Evolutionary conservation across 2,329 filamentous ascomycete species (phyloP), one percentile per base, ranked within the genome.

Genomic region (Fusarium armeniacum): DNA sequence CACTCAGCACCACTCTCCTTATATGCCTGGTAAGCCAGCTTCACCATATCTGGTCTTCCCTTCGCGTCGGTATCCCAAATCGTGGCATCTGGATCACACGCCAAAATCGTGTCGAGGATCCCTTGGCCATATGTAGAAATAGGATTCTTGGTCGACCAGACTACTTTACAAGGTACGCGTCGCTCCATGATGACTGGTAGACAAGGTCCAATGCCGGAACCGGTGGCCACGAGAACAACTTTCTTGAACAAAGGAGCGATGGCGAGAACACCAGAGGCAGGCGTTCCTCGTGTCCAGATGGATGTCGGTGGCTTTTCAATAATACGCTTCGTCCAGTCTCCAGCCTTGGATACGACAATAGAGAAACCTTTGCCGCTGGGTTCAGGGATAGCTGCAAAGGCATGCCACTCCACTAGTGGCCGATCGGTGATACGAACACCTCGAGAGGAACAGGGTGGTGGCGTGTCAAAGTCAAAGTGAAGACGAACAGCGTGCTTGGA

Each of bases 401-500:
- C 84, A 76, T 93, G 91, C 83, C 89, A 91, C 77, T 93, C 90
- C 11, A 83, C 80, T 41, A 91, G 79, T 0, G 90, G 89, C 7
- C 82, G 82, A 53, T 87, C 84, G 10, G 89, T 84, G n/a, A 92
- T 81, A 24, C 88, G 85, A 33, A 83, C 81, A 9, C 68, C 71
- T 3, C 63, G 41, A 0, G 67, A 70, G 1, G 69, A 65, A 32
- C 69, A 70, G 1, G 71, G 71, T 0, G 53, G 51, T 12, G 87
- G 85, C 18, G 83, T 83, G 45, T 84, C 82, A 78, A 90, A 87
- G 74, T 83, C 81, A 71, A 93, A 90, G 76, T 90, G 86, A 9
- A 94, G 85, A 32, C 89, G 87, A n/a, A 91, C 81, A 18, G 91
- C 91, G 77, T 93, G 91, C 13, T 82, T 75, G 1, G 91, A 93